Evolutionary conservation across 495 filamentous ascomycete genomes (phyloP), one percentile per base, ranked within the genome.

Genomic region (Schizothecium vesticola): DNA sequence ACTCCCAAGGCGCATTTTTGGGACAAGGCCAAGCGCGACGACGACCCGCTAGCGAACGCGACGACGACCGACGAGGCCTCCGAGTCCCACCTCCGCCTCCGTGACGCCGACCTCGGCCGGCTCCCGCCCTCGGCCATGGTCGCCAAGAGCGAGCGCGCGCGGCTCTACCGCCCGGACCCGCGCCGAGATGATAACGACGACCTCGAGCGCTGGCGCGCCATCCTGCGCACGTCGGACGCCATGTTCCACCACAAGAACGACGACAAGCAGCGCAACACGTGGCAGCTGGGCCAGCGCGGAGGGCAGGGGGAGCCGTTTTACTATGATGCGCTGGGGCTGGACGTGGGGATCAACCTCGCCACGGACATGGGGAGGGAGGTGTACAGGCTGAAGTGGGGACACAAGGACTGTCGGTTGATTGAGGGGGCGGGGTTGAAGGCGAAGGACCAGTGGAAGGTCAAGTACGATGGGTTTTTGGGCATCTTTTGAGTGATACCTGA

Each of bases 261-360:
- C 21, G 71, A 72, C 25, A 74, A 76, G 11, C 82, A 80, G 16
- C 77, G 86, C 6, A 89, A 90, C 73, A 85, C 80, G 8, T 90
- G 88, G 88, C 88, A 89, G 70, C 69, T 70, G 3, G 75, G 77
- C 36, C 87, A 89, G 72, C 81, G 72, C 12, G 88, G 88, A 23
- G 88, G 87, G 0, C 69, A 83, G 61, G 88, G 87, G 6, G 88
- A 90, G 71, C 85, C 85, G 6, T 90, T 82, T 59, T 87, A 88
- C 71, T 79, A 87, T 63, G 80, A 86, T 63, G n/a, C 26, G n/a
- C 63, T 61, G 36, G 68, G 68, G 63, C 65, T 69, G 25, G 68
- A 69, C 36, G 26, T 12, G 29, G 68, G 63, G 26, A 61, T 65
- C 31, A 55, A 57, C 28, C 65, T 65, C 28, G 56, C 61, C 13